phyloP scores from a whole-genome alignment of 768 basidiomycete genomes.

The Lentinula sp. region DNA sequence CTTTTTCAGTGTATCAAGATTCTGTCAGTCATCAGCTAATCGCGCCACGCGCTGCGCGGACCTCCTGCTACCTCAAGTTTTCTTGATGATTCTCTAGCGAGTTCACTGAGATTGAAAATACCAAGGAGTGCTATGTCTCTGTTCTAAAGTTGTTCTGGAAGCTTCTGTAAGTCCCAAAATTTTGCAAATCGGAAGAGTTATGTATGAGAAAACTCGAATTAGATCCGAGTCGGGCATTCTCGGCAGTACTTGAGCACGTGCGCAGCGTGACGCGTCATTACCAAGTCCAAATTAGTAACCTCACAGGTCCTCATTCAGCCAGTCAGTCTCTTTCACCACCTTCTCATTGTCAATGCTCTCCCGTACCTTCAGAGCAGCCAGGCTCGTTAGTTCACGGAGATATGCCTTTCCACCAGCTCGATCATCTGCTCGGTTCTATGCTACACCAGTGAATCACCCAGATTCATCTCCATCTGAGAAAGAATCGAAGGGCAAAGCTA shows the following conservation, averaged over 20 bases:
- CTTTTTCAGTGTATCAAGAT: too few species aligned
- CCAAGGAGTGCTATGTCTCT: too few species aligned
- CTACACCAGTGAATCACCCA: conserved; percentile 36
- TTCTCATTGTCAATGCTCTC: conserved; percentile 46
- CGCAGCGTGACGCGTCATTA: background rate
- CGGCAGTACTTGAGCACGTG: background rate
- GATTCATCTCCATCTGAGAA: conserved; percentile 21
- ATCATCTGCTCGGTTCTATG: conserved; percentile 34
- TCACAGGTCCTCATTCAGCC: background rate
- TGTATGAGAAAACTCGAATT: too few species aligned
- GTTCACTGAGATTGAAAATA: too few species aligned
- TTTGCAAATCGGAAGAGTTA: too few species aligned
- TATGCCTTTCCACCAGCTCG: conserved; percentile 21
- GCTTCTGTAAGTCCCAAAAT: too few species aligned
- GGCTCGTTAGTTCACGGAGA: conserved; percentile 36
- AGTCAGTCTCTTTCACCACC: conserved; percentile 13
- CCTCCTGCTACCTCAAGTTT: too few species aligned
- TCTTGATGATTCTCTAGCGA: too few species aligned
- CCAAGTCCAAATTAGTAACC: background rate
- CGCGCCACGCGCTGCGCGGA: too few species aligned
- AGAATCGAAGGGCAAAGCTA: conserved; percentile 24
- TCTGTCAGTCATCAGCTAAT: too few species aligned
- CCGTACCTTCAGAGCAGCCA: conserved; percentile 52
- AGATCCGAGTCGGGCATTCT: too few species aligned
- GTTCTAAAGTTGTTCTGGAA: too few species aligned